Base-by-base conservation (phyloP, 257 asterid species). In the Jasminum sambac region DNA sequence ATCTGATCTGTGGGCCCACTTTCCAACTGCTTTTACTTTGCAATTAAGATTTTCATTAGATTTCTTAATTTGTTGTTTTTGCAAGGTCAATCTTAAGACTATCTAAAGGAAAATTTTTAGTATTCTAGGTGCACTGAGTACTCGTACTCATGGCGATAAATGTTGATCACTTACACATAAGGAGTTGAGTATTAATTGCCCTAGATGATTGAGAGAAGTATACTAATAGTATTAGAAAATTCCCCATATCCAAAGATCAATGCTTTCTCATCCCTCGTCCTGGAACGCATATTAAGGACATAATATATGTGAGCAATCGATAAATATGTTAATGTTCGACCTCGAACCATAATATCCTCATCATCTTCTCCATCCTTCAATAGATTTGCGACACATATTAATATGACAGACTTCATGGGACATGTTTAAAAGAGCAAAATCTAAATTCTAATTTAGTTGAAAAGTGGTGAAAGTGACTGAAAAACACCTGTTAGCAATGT, bases 11-110 rank as follows among this genome's bases (percentile, higher is more conserved):
- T 17, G 2, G 58, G 40, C 58, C 57, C 30, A 42, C 63, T 17
- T 42, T 60, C 70, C 74, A 64, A 62, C 74, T 74, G 7, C 17
- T 44, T 10, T 78, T 58, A 60, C 77, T 76, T 83, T 67, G 57
- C 14, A 37, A 40, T 67, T 50, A 80, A 79, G 84, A 69, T 12
- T 52, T 8, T 60, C 44, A 74, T 25, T 59, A 17, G 4, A 64
- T 16, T 41, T 30, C 30, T 25, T 17, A 9, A 58, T 59, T n/a
- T 38, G 13, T n/a, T 11, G 25, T 50, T 16, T 4, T 17, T 25
- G 24, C 16, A 0, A 0, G 21, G 57, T 46, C n/a, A n/a, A n/a
- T n/a, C n/a, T n/a, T n/a, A n/a, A n/a, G n/a, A n/a, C n/a, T n/a
- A n/a, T n/a, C n/a, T n/a, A n/a, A n/a, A n/a, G n/a, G n/a, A n/a